These are phyloP conservation scores for Tylopilus felleus DNA, from an alignment of 768 basidiomycete genomes.

Conservation along the genomic window DNA sequence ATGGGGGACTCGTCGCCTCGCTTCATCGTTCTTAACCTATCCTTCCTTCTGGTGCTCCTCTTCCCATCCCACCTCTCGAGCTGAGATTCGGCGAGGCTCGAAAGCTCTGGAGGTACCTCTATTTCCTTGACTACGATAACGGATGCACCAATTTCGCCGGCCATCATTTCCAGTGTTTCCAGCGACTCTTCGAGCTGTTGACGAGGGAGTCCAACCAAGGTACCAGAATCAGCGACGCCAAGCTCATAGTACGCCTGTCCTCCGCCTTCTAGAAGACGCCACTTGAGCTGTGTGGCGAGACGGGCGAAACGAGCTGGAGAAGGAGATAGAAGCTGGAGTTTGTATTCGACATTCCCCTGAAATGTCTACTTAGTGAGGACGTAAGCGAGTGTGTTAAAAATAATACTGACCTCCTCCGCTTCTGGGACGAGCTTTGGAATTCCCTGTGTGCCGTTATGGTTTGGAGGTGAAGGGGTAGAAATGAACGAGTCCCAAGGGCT, in stretches of 20 bases:
- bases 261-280: conserved; percentile 84
- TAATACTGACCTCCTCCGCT: conserved; percentile 60
- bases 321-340: conserved; percentile 82
- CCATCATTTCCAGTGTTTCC: conserved; percentile 91
- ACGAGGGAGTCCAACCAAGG: conserved; percentile 73
- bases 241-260: conserved; percentile 84
- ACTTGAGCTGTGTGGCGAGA: conserved; percentile 93
- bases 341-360: conserved; percentile 91
- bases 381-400: background rate
- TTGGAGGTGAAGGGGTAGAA: conserved; percentile 46
- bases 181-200: conserved; percentile 77
- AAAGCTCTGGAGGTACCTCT: conserved; percentile 60
- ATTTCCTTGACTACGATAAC: conserved; percentile 90
- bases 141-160: conserved; percentile 87
- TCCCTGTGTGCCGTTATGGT: conserved; percentile 19
- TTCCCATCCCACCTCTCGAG: conserved; percentile 35
- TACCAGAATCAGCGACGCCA: conserved; percentile 83
- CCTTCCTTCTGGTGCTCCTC: conserved; percentile 36
- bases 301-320: conserved; percentile 71
- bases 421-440: conserved; percentile 75
- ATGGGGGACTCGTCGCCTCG: conserved; percentile 35
- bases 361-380: background rate
- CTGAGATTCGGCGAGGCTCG: conserved; percentile 32
- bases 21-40: conserved; percentile 21
- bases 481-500: conserved; percentile 82